Base-by-base conservation (phyloP, 2,329 filamentous ascomycete genomes). In the Pseudogymnoascus sp. region DNA sequence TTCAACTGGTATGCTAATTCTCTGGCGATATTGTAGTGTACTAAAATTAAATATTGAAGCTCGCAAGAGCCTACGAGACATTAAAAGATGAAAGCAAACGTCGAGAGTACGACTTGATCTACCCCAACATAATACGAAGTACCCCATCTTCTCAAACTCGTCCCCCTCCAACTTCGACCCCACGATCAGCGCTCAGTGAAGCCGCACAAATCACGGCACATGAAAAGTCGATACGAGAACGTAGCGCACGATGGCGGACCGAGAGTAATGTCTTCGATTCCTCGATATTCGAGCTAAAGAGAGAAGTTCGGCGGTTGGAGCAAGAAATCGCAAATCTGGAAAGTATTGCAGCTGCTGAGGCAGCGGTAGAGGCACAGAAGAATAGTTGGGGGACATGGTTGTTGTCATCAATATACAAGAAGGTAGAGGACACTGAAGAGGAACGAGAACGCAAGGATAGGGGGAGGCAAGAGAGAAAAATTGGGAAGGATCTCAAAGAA, bases 11-110 rank as follows among this genome's bases (percentile, higher is more conserved):
- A 70, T 62, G 71, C 69, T 10, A 56, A 65, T 59, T 62, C 61
- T 60, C 53, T 6, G 11, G 13, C 13, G 10, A 64, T 61, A 60
- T 59, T 37, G 29, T 37, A 26, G 10, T 24, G n/a, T 61, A n/a
- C 62, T 64, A 44, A 63, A 53, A 50, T 56, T 2, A 44, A 40
- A 42, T 35, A 44, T 63, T 62, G 19, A 63, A 76, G 75, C 70
- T 76, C 19, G 65, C 38, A 61, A 61, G 38, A 67, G 75, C 75
- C 35, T 76, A 76, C 63, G 73, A 75, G 62, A 76, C 72, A n/a
- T 67, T 76, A 53, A 73, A 70, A 21, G 71, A 75, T 61, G 68
- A 68, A 64, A 62, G 4, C 42, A 66, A 70, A 66, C 74, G 74
- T 11, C 68, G 67, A 65, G 62, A 31, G 7, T 76, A 76, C 67